These are phyloP conservation scores for Cyberlindnera subsufficiens DNA, from an alignment of 805 yeast species.

Conservation along the genomic window DNA sequence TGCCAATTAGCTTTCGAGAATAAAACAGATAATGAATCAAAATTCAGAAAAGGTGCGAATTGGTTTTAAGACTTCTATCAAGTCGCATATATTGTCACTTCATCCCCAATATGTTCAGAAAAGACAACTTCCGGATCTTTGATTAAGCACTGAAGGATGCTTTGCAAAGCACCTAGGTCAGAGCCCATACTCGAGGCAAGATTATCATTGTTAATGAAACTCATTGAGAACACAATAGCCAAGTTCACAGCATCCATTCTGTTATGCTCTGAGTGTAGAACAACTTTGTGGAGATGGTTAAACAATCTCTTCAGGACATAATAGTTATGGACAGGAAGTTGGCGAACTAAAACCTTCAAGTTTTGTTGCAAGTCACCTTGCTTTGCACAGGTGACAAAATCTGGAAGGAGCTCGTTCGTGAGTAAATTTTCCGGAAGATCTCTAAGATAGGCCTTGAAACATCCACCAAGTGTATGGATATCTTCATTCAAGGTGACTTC, in stretches of 20 bases:
- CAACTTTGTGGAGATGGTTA: slow-evolving; percentile 64
- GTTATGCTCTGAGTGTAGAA: slow-evolving; percentile 60
- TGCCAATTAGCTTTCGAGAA: too few relatives aligned
- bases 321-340: slow-evolving; percentile 62
- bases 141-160: slow-evolving; percentile 44
- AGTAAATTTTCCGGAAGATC: slow-evolving; percentile 84
- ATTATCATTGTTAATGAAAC: slow-evolving; percentile 43
- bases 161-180: slow-evolving; percentile 48
- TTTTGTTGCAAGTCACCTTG: slow-evolving; percentile 27
- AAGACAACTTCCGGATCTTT: slow-evolving; percentile 31
- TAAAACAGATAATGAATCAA: neutral
- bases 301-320: slow-evolving; percentile 61
- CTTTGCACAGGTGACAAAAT: slow-evolving; percentile 39
- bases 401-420: slow-evolving; percentile 57
- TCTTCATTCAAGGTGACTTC: slow-evolving; percentile 43
- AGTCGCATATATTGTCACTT: slow-evolving; percentile 4
- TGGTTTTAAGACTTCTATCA: neutral
- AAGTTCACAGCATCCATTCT: slow-evolving; percentile 86
- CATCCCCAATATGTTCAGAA: slow-evolving; percentile 7
- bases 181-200: slow-evolving; percentile 40
- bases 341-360: slow-evolving; percentile 28
- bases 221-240: slow-evolving; percentile 81
- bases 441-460: slow-evolving; percentile 76
- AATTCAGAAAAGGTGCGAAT: neutral
- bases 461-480: slow-evolving; percentile 81